Conservation (phyloP, 2,329 filamentous ascomycete genomes). For the Hypoxylon sp. region DNA sequence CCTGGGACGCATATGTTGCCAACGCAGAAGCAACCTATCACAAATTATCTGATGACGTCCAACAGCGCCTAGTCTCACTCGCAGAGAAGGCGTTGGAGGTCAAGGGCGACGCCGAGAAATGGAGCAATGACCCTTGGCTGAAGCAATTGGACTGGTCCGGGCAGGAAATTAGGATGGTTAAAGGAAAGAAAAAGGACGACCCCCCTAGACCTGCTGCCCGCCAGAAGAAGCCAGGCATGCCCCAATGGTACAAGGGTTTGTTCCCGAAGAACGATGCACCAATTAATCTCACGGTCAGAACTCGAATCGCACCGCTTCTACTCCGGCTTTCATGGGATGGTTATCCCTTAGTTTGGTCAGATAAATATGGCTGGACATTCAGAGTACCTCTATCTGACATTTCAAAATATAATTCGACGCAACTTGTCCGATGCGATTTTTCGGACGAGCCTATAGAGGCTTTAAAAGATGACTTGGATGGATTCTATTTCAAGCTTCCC, state of each 20-base stretch:
- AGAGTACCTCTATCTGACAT: conserved; percentile 76
- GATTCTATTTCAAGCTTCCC: conserved; percentile 91
- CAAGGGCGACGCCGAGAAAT: conserved; percentile 78
- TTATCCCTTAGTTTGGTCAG: conserved; percentile 91
- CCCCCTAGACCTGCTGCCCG: conserved; percentile 81
- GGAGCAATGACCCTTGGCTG: conserved; percentile 89
- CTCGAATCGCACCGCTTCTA: conserved; percentile 87
- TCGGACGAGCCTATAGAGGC: conserved; percentile 77
- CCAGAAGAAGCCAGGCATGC: conserved; percentile 96
- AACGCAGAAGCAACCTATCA: conserved; percentile 90
- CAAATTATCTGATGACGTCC: conserved; percentile 81
- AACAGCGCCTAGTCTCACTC: conserved; percentile 79
- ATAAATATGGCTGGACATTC: conserved; percentile 94
- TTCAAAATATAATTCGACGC: conserved; percentile 76
- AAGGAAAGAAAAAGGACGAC: conserved; percentile 89
- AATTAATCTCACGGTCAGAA: conserved; percentile 87
- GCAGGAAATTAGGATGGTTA: conserved; percentile 91
- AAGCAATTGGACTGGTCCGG: conserved; percentile 95
- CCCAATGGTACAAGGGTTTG: conserved; percentile 95
- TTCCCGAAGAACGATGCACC: conserved; percentile 77
- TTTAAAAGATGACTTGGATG: conserved; percentile 75
- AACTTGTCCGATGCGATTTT: conserved; percentile 83
- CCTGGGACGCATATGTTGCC: conserved; percentile 87
- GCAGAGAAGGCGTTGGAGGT: conserved; percentile 83
- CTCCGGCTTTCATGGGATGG: conserved; percentile 91